Percentiles rank a stretch among this genome's conserved stretches.
These are phyloP conservation scores for Lagenaria siceraria DNA, from an alignment of 306 rosid genomes.

Conservation along the genomic window DNA sequence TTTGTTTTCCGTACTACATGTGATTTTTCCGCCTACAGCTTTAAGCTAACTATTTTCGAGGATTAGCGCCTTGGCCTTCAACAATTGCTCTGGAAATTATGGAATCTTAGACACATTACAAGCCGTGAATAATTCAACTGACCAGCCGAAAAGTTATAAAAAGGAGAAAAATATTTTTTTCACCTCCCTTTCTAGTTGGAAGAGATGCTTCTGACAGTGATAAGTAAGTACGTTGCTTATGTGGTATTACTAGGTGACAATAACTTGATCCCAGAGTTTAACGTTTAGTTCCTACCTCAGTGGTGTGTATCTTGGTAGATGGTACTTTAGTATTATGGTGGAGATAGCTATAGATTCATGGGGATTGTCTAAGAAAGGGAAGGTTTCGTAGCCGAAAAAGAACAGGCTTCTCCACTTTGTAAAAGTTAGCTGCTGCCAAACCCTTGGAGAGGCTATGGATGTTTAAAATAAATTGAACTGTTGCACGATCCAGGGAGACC, in stretches of 20 bases:
- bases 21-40: background rate
- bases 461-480: background rate
- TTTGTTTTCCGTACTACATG: background rate
- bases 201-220: background rate
- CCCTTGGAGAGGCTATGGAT: background rate
- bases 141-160: background rate
- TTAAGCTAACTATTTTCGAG: background rate
- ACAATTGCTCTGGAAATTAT: background rate
- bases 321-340: background rate
- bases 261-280: background rate
- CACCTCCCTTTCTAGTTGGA: background rate
- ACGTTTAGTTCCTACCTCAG: background rate
- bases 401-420: background rate
- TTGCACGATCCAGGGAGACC: background rate
- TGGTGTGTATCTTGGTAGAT: background rate
- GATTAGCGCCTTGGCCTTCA: background rate
- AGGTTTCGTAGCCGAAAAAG: background rate
- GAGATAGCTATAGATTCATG: background rate
- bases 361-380: background rate
- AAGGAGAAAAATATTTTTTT: background rate
- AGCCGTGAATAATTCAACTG: background rate
- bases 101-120: background rate
- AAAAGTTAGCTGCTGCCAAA: background rate
- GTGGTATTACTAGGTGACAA: background rate
- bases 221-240: background rate